Conservation (phyloP, 2,329 filamentous ascomycete species). For the Colletotrichum euphorbiae region DNA sequence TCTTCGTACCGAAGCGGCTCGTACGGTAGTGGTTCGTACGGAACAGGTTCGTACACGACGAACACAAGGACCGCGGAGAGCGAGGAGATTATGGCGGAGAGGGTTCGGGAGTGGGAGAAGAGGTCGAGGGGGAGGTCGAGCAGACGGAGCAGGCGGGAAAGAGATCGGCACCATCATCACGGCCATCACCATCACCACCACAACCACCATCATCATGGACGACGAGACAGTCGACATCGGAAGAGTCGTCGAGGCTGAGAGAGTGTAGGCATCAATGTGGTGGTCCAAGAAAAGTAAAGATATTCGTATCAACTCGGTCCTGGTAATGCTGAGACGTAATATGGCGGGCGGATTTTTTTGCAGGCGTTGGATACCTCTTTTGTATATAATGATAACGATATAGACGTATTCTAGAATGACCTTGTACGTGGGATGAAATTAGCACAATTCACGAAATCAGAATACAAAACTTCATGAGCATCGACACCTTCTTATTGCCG, state of each 20-base stretch:
- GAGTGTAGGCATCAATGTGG: neutral
- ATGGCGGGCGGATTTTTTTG: neutral
- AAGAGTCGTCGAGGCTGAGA: neutral
- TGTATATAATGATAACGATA: neutral
- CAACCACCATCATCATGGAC: neutral
- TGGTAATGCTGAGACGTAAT: neutral
- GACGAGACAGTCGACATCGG: neutral
- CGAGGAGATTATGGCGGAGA: conserved; percentile 15
- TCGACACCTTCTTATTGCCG: conserved; percentile 37
- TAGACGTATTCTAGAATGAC: conserved; percentile 1
- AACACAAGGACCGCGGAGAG: conserved; percentile 10
- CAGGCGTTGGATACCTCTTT: neutral
- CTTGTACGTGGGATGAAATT: neutral
- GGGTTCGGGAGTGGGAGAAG: conserved; percentile 22
- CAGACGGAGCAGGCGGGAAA: conserved; percentile 12
- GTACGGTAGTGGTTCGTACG: conserved; percentile 4
- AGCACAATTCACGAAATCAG: neutral
- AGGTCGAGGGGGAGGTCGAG: conserved; percentile 3
- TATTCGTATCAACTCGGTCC: neutral
- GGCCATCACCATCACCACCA: neutral
- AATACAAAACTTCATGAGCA: conserved; percentile 36
- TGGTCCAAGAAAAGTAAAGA: neutral
- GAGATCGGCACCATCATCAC: conserved; percentile 3
- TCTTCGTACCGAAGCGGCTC: conserved; percentile 7
- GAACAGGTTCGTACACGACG: conserved; percentile 1